A percentile compares a stretch with the other conserved stretches of the same genome.
These are phyloP conservation scores for Auricularia heimuer DNA, from an alignment of 768 basidiomycete species.

Conservation along the genomic window DNA sequence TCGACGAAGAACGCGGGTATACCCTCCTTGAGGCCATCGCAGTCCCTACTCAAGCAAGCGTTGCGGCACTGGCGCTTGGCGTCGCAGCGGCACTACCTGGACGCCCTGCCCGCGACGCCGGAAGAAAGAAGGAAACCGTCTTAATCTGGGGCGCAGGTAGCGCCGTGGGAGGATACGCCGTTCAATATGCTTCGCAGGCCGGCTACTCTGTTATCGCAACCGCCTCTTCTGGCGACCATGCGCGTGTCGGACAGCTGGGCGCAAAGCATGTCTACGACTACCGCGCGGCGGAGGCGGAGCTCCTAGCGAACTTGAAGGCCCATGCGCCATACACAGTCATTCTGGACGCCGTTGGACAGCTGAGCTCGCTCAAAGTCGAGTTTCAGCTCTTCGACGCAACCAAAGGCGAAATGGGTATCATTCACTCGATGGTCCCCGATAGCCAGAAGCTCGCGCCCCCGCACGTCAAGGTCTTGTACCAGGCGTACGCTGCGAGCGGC, in stretches of 20 bases:
- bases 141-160: slow-evolving; percentile 4
- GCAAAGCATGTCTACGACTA: slow-evolving; percentile 3
- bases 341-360: background rate
- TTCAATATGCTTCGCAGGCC: slow-evolving; percentile 2
- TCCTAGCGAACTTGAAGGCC: background rate
- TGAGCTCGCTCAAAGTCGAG: background rate
- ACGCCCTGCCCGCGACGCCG: background rate
- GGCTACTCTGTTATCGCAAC: slow-evolving; percentile 6
- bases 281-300: background rate
- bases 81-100: background rate
- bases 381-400: background rate
- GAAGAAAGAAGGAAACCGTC: background rate
- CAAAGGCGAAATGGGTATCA: background rate
- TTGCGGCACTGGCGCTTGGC: background rate
- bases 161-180: background rate
- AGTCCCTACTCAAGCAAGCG: background rate
- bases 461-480: background rate
- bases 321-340: background rate
- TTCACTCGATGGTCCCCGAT: background rate
- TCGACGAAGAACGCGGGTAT: background rate
- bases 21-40: background rate
- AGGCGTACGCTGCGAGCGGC: background rate
- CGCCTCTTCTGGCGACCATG: background rate
- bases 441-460: background rate
- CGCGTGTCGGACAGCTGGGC: background rate